Evolutionary conservation across 1,139 yeast genomes (phyloP).

Genomic region (Magnusiomyces sp.): DNA sequence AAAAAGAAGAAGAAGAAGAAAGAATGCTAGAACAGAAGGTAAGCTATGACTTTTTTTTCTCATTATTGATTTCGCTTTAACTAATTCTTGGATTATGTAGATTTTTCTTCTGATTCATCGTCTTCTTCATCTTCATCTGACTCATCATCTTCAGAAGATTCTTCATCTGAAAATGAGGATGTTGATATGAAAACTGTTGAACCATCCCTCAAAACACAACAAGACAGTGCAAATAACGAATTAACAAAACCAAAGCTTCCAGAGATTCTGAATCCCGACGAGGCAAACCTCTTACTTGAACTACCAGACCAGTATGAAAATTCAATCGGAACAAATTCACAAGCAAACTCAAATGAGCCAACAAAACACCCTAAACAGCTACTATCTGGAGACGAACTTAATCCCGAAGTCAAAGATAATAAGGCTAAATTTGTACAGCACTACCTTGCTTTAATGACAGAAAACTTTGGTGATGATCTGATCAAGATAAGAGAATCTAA

Average conservation of each 20-base stretch:
- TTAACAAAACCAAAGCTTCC: no score
- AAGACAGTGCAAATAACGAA: no score
- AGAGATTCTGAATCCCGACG: no score
- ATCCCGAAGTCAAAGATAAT: slow-evolving; percentile 11
- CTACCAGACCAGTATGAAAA: no score
- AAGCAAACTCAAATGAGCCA: no score
- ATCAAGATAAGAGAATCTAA: slow-evolving; percentile 31
- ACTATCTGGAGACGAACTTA: slow-evolving; percentile 2
- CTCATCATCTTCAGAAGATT: slow-evolving; percentile 3
- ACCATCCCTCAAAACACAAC: background rate
- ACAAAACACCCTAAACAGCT: slow-evolving; percentile 9
- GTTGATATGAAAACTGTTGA: background rate
- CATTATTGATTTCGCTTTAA: background rate
- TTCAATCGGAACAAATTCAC: no score
- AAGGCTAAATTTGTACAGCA: slow-evolving; percentile 26
- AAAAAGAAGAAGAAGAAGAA: slow-evolving; percentile 25
- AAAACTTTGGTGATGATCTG: slow-evolving; percentile 33
- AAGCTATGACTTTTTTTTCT: slow-evolving; percentile 11
- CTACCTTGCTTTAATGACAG: slow-evolving; percentile 29
- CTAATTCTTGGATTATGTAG: slow-evolving; percentile 12
- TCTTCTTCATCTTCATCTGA: slow-evolving; percentile 18
- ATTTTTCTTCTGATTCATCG: slow-evolving; percentile 26
- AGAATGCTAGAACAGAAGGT: slow-evolving; percentile 30
- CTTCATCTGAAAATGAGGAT: slow-evolving; percentile 7
- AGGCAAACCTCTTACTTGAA: no score